These are phyloP conservation scores for Fusarium dlaminii DNA, from an alignment of 2,329 filamentous ascomycete species.

Conservation along the genomic window DNA sequence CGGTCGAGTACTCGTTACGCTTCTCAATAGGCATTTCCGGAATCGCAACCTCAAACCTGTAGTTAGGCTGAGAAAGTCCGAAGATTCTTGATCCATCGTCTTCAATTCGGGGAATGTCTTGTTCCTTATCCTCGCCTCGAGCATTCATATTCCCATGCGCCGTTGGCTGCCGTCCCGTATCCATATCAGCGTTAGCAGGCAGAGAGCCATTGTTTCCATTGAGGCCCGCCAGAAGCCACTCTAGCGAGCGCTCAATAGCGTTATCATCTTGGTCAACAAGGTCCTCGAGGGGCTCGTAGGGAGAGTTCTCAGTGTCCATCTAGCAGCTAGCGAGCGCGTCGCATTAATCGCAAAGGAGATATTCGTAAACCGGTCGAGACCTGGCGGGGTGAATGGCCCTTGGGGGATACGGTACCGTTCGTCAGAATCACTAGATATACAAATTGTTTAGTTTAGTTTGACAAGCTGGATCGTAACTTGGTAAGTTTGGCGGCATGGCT, in stretches of 20 bases:
- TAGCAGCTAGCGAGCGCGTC: background rate
- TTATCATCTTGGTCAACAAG: background rate
- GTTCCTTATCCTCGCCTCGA: background rate
- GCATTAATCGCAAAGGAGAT: background rate
- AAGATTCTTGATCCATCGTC: background rate
- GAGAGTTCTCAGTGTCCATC: conserved; percentile 28
- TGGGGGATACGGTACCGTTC: background rate
- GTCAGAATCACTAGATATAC: background rate
- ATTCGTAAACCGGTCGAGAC: conserved; percentile 1
- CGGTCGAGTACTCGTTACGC: conserved; percentile 44
- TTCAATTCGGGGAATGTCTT: background rate
- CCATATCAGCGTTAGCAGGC: background rate
- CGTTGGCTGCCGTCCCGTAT: background rate
- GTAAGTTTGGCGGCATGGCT: background rate
- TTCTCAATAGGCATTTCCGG: conserved; percentile 40
- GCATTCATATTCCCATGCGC: background rate
- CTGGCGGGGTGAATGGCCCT: background rate
- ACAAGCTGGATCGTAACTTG: background rate
- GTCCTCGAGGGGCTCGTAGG: conserved; percentile 8
- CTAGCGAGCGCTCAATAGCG: conserved; percentile 13
- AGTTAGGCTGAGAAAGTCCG: background rate
- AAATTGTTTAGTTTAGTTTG: background rate
- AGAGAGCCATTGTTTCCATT: background rate
- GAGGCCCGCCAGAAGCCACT: conserved; percentile 10
- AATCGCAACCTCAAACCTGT: conserved; percentile 46